Percentiles rank a stretch among this genome's conserved stretches.
Conservation (phyloP, 2,329 filamentous ascomycete genomes). For the Zasmidium cellare region DNA sequence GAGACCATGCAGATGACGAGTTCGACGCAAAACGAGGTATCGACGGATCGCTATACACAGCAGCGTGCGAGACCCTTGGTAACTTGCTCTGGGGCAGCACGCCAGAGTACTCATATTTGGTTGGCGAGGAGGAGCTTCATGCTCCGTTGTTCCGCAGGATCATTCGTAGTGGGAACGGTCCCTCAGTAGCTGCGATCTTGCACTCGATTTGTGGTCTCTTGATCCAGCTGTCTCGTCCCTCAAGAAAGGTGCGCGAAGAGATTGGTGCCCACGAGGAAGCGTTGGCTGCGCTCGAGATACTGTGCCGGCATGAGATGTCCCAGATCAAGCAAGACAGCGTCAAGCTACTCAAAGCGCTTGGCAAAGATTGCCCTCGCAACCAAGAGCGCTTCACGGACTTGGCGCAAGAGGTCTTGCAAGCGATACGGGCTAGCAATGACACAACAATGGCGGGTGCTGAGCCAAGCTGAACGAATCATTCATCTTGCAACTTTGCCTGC, state of each 20-base stretch:
- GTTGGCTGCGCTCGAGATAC: slow-evolving; percentile 15
- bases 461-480: slow-evolving; percentile 14
- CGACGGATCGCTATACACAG: slow-evolving; percentile 13
- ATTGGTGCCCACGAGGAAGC: slow-evolving; percentile 22
- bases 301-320: slow-evolving; percentile 27
- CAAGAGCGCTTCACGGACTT: slow-evolving; percentile 27
- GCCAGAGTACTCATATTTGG: slow-evolving; percentile 9
- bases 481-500: slow-evolving; percentile 32
- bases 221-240: slow-evolving; percentile 29
- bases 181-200: slow-evolving; percentile 24
- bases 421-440: slow-evolving; percentile 9
- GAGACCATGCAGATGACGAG: background rate
- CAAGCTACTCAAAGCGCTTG: slow-evolving; percentile 30
- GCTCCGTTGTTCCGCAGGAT: slow-evolving; percentile 13
- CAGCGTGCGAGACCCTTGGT: slow-evolving; percentile 32
- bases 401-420: slow-evolving; percentile 18
- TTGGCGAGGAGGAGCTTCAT: slow-evolving; percentile 14
- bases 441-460: slow-evolving; percentile 4
- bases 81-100: slow-evolving; percentile 28
- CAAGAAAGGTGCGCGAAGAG: slow-evolving; percentile 18
- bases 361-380: slow-evolving; percentile 25
- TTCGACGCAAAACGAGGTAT: background rate
- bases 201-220: slow-evolving; percentile 32
- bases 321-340: slow-evolving; percentile 30
- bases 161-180: slow-evolving; percentile 2